phyloP scores from a whole-genome alignment of 179 eudicot species.

The Sideroxylon spinosum region DNA sequence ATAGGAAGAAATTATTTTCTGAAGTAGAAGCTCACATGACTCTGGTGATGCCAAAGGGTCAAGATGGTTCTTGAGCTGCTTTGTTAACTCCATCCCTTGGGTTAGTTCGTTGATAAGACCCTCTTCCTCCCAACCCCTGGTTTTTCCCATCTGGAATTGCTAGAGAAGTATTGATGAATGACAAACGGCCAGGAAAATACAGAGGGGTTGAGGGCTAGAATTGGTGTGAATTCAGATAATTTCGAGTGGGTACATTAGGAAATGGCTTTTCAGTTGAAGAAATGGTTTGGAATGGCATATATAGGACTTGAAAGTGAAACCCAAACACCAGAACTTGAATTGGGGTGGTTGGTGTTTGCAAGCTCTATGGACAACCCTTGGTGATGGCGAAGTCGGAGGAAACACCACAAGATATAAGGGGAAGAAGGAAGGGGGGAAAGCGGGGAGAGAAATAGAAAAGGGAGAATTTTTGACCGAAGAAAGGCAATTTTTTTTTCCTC shows the following conservation, averaged over 20 bases:
- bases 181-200: not conserved
- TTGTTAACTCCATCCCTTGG: constrained; percentile 51
- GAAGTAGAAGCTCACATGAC: constrained; percentile 36
- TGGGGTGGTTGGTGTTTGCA: constrained; percentile 6
- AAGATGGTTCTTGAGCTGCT: constrained; percentile 46
- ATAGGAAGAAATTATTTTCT: constrained; percentile 45
- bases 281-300: no score
- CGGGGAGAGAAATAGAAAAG: not conserved
- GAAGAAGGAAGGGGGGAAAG: not conserved
- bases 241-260: not conserved
- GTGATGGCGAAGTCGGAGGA: not conserved
- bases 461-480: not conserved
- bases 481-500: not conserved
- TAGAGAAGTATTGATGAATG: not conserved
- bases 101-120: constrained; percentile 44
- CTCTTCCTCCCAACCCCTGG: constrained; percentile 25
- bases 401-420: not conserved
- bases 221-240: not conserved
- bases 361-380: not conserved
- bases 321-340: not conserved
- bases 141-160: constrained; percentile 29
- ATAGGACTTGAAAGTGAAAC: not conserved
- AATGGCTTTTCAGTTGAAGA: not conserved
- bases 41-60: constrained; percentile 28
- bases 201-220: not conserved